Evolutionary conservation across 2,329 filamentous ascomycete species (phyloP).

Genomic region (Scedosporium dehoogii): DNA sequence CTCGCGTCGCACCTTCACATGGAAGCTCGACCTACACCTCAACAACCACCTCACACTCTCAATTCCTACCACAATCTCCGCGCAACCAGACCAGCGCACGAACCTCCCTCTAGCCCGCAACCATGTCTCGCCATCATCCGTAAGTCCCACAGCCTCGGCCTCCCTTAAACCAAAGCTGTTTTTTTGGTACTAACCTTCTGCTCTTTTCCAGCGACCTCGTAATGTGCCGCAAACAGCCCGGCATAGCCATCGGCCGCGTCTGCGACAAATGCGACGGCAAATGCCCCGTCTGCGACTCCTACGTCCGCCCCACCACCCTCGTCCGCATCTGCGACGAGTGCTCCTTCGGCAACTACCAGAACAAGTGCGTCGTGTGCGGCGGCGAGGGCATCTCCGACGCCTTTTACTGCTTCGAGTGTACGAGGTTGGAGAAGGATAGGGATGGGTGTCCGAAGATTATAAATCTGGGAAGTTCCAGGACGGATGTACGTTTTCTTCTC

Average conservation of each 20-base stretch:
- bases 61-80: not conserved
- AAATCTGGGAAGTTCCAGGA: slow-evolving; percentile 89
- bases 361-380: slow-evolving; percentile 98
- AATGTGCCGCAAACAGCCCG: slow-evolving; percentile 98
- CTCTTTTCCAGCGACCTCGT: slow-evolving; percentile 65
- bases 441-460: slow-evolving; percentile 99
- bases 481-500: slow-evolving; percentile 56
- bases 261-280: slow-evolving; percentile 99
- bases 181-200: slow-evolving; percentile 16
- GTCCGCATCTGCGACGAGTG: slow-evolving; percentile 99
- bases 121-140: slow-evolving; percentile 92
- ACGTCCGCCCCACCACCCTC: slow-evolving; percentile 93
- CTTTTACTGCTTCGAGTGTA: slow-evolving; percentile 99
- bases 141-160: slow-evolving; percentile 31
- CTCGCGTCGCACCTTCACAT: not conserved
- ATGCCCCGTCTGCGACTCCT: slow-evolving; percentile 97
- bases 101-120: slow-evolving; percentile 14
- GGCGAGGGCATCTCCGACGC: slow-evolving; percentile 97
- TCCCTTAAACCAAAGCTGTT: not conserved
- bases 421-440: slow-evolving; percentile 87
- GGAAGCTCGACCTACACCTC: not conserved
- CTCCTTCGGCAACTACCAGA: slow-evolving; percentile 99
- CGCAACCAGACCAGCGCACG: not conserved
- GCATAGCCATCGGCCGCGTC: slow-evolving; percentile 94
- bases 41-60: not conserved